Conservation (phyloP, 2,329 filamentous ascomycete genomes). For the Penicillium rolfsii region DNA sequence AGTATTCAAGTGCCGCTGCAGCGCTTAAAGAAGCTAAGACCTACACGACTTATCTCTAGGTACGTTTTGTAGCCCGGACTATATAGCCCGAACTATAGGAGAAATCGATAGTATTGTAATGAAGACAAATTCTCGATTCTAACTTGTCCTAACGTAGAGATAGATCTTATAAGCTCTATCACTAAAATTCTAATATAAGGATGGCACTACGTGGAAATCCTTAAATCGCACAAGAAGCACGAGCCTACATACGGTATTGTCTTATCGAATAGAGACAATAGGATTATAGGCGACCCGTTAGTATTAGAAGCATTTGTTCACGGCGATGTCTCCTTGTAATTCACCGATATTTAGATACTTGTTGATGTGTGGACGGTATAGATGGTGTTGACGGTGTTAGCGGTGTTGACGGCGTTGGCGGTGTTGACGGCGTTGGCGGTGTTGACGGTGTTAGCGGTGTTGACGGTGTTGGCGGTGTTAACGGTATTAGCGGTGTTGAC, state of each 20-base stretch:
- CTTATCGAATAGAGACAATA: not conserved
- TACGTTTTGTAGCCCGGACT: not conserved
- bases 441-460: too few species aligned
- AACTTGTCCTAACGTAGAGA: not conserved
- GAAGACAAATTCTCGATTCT: conserved; percentile 3
- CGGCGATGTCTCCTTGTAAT: too few species aligned
- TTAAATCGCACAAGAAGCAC: not conserved
- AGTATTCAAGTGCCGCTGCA: not conserved
- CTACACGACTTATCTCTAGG: not conserved
- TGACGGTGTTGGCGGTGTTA: too few species aligned
- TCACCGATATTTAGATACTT: too few species aligned
- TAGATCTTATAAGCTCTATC: not conserved
- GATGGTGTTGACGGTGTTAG: too few species aligned
- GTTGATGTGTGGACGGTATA: too few species aligned
- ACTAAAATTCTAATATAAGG: not conserved
- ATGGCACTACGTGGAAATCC: not conserved
- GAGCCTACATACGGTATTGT: not conserved
- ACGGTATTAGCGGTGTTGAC: too few species aligned
- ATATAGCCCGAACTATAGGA: too few species aligned
- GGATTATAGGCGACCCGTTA: too few species aligned
- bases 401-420: too few species aligned
- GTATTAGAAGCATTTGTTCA: too few species aligned
- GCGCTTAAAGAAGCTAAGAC: not conserved
- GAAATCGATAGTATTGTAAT: not conserved
- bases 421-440: too few species aligned